Conservation (phyloP, 73 alveolate genomes). For the Effrenium voratum region DNA sequence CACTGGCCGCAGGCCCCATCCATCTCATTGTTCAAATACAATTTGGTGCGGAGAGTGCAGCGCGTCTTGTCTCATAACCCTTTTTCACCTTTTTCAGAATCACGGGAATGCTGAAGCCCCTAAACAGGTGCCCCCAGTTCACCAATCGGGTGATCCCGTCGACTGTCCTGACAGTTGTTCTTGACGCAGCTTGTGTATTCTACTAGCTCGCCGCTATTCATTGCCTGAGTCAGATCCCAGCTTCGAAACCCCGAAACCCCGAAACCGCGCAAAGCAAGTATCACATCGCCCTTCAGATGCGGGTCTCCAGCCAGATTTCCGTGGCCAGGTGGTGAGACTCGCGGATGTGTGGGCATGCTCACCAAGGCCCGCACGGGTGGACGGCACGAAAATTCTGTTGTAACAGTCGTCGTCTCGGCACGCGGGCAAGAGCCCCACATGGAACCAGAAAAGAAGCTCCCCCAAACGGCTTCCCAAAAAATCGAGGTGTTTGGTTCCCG, state of each 20-base stretch:
- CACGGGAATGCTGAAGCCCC: neutral
- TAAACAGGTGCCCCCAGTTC: neutral
- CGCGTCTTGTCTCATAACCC: neutral
- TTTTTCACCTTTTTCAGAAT: neutral
- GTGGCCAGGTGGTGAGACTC: neutral
- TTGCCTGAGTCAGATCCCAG: neutral
- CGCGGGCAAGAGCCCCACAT: too few relatives aligned
- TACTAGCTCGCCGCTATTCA: neutral
- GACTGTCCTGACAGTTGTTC: slow-evolving; percentile 28
- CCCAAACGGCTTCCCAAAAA: too few relatives aligned
- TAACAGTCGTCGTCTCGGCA: slow-evolving; percentile 66
- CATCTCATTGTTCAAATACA: neutral
- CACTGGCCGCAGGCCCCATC: neutral
- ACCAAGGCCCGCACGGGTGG: neutral
- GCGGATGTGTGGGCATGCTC: neutral
- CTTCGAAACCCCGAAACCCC: neutral
- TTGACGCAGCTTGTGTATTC: slow-evolving; percentile 44
- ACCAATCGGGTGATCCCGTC: neutral
- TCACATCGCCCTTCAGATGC: neutral
- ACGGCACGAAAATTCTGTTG: slow-evolving; percentile 42
- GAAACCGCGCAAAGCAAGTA: neutral
- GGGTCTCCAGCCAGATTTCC: neutral
- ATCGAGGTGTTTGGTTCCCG: too few relatives aligned
- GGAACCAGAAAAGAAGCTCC: too few relatives aligned
- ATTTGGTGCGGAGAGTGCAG: neutral